Conservation (phyloP, 2,329 filamentous ascomycete genomes). For the Cylindrodendrum hubeiense region DNA sequence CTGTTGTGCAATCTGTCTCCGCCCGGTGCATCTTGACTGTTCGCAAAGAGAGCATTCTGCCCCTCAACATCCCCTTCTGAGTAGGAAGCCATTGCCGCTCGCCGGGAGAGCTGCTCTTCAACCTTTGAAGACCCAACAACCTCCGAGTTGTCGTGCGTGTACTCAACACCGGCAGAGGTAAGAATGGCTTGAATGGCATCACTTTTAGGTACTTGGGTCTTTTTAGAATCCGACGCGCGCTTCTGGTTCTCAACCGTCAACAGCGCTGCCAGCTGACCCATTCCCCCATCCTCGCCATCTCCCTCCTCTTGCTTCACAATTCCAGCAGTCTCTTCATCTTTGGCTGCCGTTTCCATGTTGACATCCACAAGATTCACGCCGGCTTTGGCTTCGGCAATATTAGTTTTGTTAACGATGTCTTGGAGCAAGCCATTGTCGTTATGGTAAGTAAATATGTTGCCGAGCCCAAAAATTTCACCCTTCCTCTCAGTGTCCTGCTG, state of each 20-base stretch:
- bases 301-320: slow-evolving; percentile 61
- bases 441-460: slow-evolving; percentile 88
- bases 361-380: slow-evolving; percentile 85
- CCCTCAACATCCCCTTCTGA: slow-evolving; percentile 58
- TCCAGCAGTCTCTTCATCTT: slow-evolving; percentile 62
- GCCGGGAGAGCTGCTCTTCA: slow-evolving; percentile 85
- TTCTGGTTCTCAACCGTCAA: slow-evolving; percentile 63
- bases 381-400: slow-evolving; percentile 91
- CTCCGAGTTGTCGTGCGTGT: slow-evolving; percentile 96
- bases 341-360: slow-evolving; percentile 72
- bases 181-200: slow-evolving; percentile 93
- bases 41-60: slow-evolving; percentile 69
- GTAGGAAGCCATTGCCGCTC: slow-evolving; percentile 74
- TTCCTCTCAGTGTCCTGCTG: slow-evolving; percentile 86
- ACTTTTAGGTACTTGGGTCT: slow-evolving; percentile 60
- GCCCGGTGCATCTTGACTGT: slow-evolving; percentile 55
- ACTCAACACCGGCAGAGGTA: slow-evolving; percentile 87
- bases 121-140: slow-evolving; percentile 93
- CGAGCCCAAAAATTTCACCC: slow-evolving; percentile 92
- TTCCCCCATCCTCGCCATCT: slow-evolving; percentile 73
- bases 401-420: slow-evolving; percentile 99
- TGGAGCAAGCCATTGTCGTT: slow-evolving; percentile 83
- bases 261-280: slow-evolving; percentile 76
- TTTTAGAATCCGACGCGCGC: slow-evolving; percentile 49
- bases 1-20: slow-evolving; percentile 49